phyloP scores from a whole-genome alignment of 2,329 filamentous ascomycete genomes.

The Nemania diffusa region DNA sequence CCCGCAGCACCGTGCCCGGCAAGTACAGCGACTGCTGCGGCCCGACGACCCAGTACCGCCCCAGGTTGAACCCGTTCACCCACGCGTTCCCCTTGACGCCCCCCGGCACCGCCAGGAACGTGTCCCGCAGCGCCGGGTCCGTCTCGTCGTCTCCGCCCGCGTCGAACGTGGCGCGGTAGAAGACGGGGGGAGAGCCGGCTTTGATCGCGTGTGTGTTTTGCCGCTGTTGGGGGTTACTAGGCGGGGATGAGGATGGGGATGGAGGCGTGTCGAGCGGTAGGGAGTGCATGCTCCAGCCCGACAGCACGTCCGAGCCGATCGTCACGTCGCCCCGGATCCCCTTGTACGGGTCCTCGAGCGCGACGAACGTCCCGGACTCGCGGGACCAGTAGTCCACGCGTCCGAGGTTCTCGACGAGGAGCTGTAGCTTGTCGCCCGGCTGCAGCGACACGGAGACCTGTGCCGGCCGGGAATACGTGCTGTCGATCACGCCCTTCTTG shows the following conservation, averaged over 20 bases:
- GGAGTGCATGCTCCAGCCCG: slow-evolving; percentile 55
- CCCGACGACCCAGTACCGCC: slow-evolving; percentile 59
- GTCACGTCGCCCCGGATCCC: slow-evolving; percentile 58
- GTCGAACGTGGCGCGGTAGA: slow-evolving; percentile 49
- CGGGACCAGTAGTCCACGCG: slow-evolving; percentile 58
- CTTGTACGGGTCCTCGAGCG: slow-evolving; percentile 57
- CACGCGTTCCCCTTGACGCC: slow-evolving; percentile 59
- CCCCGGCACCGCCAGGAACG: slow-evolving; percentile 54
- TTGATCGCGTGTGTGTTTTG: not conserved
- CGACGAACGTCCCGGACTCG: slow-evolving; percentile 45
- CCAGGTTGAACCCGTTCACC: slow-evolving; percentile 59
- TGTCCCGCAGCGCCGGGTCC: slow-evolving; percentile 42
- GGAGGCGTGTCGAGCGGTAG: slow-evolving; percentile 50
- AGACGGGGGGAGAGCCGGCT: slow-evolving; percentile 42
- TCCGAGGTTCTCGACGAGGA: slow-evolving; percentile 63
- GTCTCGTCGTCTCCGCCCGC: slow-evolving; percentile 45
- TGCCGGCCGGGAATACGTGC: slow-evolving; percentile 54
- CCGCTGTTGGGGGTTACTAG: not conserved
- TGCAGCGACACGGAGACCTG: slow-evolving; percentile 53
- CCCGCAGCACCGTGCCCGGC: slow-evolving; percentile 53
- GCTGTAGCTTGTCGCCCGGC: slow-evolving; percentile 54
- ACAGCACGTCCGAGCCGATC: slow-evolving; percentile 49
- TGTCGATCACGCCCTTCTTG: slow-evolving; percentile 58
- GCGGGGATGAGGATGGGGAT: slow-evolving; percentile 24
- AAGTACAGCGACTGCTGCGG: slow-evolving; percentile 61